phyloP scores from a whole-genome alignment of 768 basidiomycete species.

The Mycena olivaceomarginata region DNA sequence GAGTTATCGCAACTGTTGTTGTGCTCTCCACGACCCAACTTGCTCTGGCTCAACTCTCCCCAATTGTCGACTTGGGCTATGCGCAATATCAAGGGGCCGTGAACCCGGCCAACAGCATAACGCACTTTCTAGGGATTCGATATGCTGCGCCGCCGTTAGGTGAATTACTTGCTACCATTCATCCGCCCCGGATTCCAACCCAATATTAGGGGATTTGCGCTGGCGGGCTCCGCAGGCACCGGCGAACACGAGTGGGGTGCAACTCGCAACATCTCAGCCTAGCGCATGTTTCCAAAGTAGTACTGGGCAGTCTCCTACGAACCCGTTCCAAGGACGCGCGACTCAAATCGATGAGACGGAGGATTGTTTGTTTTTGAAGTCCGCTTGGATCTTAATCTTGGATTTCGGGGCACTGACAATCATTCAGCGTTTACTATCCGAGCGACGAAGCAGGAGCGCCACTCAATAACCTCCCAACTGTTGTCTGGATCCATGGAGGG shows the following conservation, averaged over 20 bases:
- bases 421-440: slow-evolving; percentile 17
- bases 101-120: slow-evolving; percentile 39
- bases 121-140: slow-evolving; percentile 53
- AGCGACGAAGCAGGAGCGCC: slow-evolving; percentile 39
- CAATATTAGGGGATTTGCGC: slow-evolving; percentile 31
- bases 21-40: background rate
- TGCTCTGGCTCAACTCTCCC: background rate
- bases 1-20: background rate
- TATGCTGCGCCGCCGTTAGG: slow-evolving; percentile 38
- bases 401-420: background rate
- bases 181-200: background rate
- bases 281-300: slow-evolving; percentile 28
- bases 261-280: slow-evolving; percentile 1
- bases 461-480: slow-evolving; percentile 42
- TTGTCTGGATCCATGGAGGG: slow-evolving; percentile 47
- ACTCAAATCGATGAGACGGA: slow-evolving; percentile 11
- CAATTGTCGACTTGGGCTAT: slow-evolving; percentile 51
- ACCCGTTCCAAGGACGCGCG: slow-evolving; percentile 17
- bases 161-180: background rate
- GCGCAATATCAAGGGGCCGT: slow-evolving; percentile 50
- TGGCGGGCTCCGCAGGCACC: slow-evolving; percentile 40
- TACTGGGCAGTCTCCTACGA: slow-evolving; percentile 5
- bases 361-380: slow-evolving; percentile 54
- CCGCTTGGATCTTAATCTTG: background rate
- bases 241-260: slow-evolving; percentile 11